Evolutionary conservation across 805 yeast species (phyloP).

Genomic region (Pachysolen tannophilus): DNA sequence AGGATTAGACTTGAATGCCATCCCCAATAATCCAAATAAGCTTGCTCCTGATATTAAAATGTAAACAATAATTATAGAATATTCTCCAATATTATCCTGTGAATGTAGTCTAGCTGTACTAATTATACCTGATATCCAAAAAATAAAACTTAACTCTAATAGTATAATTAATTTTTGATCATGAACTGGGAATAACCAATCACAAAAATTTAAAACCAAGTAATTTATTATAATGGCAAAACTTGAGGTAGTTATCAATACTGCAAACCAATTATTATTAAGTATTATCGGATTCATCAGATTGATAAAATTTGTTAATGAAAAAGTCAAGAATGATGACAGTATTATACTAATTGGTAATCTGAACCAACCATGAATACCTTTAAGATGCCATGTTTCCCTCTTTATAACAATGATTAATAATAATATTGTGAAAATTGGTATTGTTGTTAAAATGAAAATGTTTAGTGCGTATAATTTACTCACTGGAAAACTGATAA

Average conservation of each 20-base stretch:
- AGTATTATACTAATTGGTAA: conserved; percentile 49
- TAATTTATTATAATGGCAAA: conserved; percentile 49
- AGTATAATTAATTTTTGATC: conserved; percentile 54
- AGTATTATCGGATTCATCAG: conserved; percentile 38
- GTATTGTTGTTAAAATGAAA: conserved; percentile 42
- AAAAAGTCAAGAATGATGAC: conserved; percentile 31
- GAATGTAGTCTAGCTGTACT: conserved; percentile 41
- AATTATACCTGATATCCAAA: conserved; percentile 51
- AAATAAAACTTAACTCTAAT: conserved; percentile 42
- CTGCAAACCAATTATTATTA: conserved; percentile 41
- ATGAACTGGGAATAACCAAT: conserved; percentile 38
- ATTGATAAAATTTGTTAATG: conserved; percentile 31
- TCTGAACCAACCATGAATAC: conserved; percentile 39
- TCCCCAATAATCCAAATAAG: conserved; percentile 44
- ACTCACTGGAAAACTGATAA: conserved; percentile 45
- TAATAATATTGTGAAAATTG: conserved; percentile 41
- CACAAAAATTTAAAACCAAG: conserved; percentile 38
- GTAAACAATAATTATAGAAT: conserved; percentile 38
- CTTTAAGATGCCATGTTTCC: conserved; percentile 37
- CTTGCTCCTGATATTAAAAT: conserved; percentile 37
- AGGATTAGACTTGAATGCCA: conserved; percentile 24
- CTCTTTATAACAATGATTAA: conserved; percentile 36
- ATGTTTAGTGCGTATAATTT: conserved; percentile 44
- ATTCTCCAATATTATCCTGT: conserved; percentile 47
- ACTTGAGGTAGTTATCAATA: conserved; percentile 40